Evolutionary conservation across 2,329 filamentous ascomycete genomes (phyloP).

Genomic region (Microdochium bolleyi): DNA sequence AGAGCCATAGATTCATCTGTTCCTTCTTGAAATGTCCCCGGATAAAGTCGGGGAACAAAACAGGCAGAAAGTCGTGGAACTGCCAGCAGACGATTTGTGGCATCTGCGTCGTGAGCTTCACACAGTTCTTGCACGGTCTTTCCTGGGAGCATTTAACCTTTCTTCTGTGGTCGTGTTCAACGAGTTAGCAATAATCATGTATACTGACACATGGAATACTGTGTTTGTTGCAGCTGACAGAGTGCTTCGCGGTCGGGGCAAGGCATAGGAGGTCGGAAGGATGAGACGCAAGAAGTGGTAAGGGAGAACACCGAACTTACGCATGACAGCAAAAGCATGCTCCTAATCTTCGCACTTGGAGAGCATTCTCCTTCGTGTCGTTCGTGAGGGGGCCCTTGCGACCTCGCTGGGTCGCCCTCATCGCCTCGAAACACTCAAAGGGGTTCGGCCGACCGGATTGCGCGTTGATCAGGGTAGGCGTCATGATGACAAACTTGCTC

Average conservation of each 20-base stretch:
- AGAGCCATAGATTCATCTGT: slow-evolving; percentile 37
- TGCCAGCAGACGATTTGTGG: slow-evolving; percentile 52
- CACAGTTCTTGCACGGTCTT: slow-evolving; percentile 48
- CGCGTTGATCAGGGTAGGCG: slow-evolving; percentile 43
- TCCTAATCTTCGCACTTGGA: slow-evolving; percentile 44
- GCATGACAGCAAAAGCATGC: slow-evolving; percentile 54
- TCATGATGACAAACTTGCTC: slow-evolving; percentile 47
- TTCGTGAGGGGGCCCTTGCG: slow-evolving; percentile 47
- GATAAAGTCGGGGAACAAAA: slow-evolving; percentile 45
- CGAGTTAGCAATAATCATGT: too few species aligned
- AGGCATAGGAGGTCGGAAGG: too few species aligned
- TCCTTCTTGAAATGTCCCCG: slow-evolving; percentile 42
- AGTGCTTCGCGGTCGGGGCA: too few species aligned
- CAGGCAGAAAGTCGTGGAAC: slow-evolving; percentile 44
- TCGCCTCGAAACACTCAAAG: slow-evolving; percentile 46
- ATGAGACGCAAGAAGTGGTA: too few species aligned
- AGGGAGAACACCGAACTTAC: too few species aligned
- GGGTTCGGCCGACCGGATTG: slow-evolving; percentile 40
- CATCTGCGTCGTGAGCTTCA: slow-evolving; percentile 38
- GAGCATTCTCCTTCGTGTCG: slow-evolving; percentile 45
- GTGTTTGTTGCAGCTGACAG: too few species aligned
- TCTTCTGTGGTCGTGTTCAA: too few species aligned
- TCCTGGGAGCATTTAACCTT: slow-evolving; percentile 51
- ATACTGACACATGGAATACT: too few species aligned
- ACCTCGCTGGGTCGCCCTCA: slow-evolving; percentile 43